Percentiles rank a stretch among this genome's conserved stretches.
Conservation (phyloP, 2,329 filamentous ascomycete genomes). For the Aspergillus sp. region DNA sequence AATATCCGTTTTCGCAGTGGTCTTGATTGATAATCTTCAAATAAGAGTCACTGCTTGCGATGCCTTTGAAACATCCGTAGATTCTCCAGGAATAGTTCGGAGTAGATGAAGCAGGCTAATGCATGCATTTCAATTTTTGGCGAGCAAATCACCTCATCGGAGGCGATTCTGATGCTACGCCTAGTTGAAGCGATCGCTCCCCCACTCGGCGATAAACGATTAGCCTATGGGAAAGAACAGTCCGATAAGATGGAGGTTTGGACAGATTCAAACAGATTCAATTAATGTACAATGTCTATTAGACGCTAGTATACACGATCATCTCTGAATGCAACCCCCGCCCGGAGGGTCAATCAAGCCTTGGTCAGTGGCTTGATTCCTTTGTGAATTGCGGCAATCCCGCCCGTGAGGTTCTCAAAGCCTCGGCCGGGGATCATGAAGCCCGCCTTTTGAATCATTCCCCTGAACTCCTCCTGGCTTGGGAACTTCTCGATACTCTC, state of each 20-base stretch:
- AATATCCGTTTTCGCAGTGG: background rate
- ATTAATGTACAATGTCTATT: conserved; percentile 7
- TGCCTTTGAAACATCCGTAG: background rate
- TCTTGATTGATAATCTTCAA: conserved; percentile 9
- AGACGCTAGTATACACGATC: conserved; percentile 11
- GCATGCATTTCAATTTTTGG: background rate
- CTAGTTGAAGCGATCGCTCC: conserved; percentile 2
- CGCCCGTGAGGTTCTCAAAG: conserved; percentile 89
- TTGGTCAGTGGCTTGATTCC: conserved; percentile 74
- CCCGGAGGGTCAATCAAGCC: conserved; percentile 15
- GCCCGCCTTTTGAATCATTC: conserved; percentile 65
- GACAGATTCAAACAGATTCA: background rate
- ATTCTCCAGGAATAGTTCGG: background rate
- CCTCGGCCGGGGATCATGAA: conserved; percentile 82
- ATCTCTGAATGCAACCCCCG: background rate
- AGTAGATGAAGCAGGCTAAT: background rate
- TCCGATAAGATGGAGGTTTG: too few species aligned
- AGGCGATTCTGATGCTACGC: conserved; percentile 18
- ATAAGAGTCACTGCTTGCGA: background rate
- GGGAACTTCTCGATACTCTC: conserved; percentile 97
- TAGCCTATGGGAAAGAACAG: too few species aligned
- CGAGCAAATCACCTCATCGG: conserved; percentile 25
- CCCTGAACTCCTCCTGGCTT: conserved; percentile 78
- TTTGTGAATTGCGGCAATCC: conserved; percentile 95
- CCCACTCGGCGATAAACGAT: conserved; percentile 9